Conservation (phyloP, 2,329 filamentous ascomycete species). For the Venturia carpophila region DNA sequence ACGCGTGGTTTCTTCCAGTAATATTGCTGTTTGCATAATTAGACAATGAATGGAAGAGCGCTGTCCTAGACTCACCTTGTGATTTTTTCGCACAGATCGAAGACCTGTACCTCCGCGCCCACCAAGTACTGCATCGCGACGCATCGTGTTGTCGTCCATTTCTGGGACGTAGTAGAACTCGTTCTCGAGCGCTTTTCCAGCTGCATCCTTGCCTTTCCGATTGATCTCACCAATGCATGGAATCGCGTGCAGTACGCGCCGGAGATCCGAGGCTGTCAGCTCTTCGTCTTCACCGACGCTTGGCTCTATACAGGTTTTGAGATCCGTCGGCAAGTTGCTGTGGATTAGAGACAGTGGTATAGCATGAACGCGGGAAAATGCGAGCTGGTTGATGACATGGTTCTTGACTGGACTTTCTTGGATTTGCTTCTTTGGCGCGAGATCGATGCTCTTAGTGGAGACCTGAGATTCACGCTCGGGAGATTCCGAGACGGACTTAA, state of each 20-base stretch:
- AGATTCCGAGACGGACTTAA: conserved; percentile 27
- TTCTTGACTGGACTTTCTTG: conserved; percentile 54
- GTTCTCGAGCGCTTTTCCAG: conserved; percentile 85
- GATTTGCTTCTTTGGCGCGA: conserved; percentile 25
- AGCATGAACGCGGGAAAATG: conserved; percentile 85
- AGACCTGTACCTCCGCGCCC: conserved; percentile 83
- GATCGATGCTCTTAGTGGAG: conserved; percentile 10
- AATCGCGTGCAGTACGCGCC: conserved; percentile 63
- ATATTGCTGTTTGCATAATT: conserved; percentile 50
- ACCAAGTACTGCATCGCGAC: conserved; percentile 74
- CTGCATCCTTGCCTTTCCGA: conserved; percentile 90
- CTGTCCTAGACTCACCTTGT: conserved; percentile 63
- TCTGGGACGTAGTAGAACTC: conserved; percentile 97
- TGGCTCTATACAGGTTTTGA: conserved; percentile 25
- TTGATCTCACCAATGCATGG: conserved; percentile 80
- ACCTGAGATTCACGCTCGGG: conserved; percentile 23
- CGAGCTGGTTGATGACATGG: conserved; percentile 90
- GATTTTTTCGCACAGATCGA: conserved; percentile 84
- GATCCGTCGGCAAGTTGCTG: conserved; percentile 66
- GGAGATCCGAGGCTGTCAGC: conserved; percentile 46
- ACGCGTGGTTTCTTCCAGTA: conserved; percentile 57
- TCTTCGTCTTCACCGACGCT: conserved; percentile 7
- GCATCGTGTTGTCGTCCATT: conserved; percentile 68
- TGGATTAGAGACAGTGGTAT: conserved; percentile 85
- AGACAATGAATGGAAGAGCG: conserved; percentile 14